phyloP scores from a whole-genome alignment of 768 basidiomycete genomes.

The Holtermanniella nyarrowii region DNA sequence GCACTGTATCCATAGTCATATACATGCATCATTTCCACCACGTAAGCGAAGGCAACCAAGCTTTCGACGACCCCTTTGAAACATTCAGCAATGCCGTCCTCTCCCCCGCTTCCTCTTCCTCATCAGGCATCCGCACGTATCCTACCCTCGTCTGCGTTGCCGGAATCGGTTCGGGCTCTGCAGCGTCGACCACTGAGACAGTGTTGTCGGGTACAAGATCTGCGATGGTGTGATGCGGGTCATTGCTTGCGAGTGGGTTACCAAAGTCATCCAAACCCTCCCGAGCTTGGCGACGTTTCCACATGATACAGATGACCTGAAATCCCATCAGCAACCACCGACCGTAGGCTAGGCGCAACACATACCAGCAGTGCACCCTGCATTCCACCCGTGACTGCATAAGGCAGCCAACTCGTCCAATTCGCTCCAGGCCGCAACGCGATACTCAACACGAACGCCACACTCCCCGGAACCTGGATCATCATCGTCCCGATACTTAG shows the following conservation, averaged over 20 bases:
- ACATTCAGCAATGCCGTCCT: neutral
- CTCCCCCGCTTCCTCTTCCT: neutral
- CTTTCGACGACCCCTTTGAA: neutral
- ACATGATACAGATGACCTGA: conserved; percentile 64
- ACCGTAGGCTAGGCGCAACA: neutral
- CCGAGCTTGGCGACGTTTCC: conserved; percentile 66
- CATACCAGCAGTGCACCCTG: conserved; percentile 61
- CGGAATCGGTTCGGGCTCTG: neutral
- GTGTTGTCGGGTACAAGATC: neutral
- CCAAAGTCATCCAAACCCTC: conserved; percentile 87
- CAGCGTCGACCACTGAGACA: neutral
- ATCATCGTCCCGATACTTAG: conserved; percentile 92
- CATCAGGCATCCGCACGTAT: neutral
- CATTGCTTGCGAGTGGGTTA: conserved; percentile 42
- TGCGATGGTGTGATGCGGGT: neutral
- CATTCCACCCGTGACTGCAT: conserved; percentile 57
- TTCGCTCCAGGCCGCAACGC: conserved; percentile 37
- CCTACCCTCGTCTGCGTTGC: neutral
- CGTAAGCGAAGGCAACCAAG: neutral
- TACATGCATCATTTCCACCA: neutral
- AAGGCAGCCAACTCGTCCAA: conserved; percentile 42
- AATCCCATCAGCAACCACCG: neutral
- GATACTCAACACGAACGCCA: conserved; percentile 64
- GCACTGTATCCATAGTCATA: neutral
- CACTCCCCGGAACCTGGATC: conserved; percentile 81